Evolutionary conservation across 345 rosid genomes (phyloP).

Genomic region (Combretum micranthum): DNA sequence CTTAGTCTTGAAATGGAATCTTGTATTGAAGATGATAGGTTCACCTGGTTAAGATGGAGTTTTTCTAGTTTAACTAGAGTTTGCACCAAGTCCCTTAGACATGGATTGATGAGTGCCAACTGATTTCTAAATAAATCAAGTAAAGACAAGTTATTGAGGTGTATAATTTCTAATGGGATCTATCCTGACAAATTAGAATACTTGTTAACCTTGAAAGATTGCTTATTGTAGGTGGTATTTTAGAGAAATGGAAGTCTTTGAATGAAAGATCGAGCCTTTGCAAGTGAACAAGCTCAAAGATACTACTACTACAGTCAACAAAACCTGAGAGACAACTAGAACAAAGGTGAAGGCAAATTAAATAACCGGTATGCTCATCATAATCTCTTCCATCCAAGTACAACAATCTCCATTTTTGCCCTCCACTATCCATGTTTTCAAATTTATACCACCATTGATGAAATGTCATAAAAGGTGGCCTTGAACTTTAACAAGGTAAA

Average conservation of each 20-base stretch:
- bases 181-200: conserved; percentile 8
- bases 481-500: conserved; percentile 17
- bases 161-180: not conserved
- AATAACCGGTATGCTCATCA: conserved; percentile 3
- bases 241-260: conserved; percentile 11
- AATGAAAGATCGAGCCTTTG: conserved; percentile 10
- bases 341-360: conserved; percentile 8
- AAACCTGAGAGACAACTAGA: conserved; percentile 14
- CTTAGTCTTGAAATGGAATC: too few relatives aligned
- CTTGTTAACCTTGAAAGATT: conserved; percentile 1
- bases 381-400: conserved; percentile 16
- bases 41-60: too few relatives aligned
- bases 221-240: conserved; percentile 10
- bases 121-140: not conserved
- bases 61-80: too few relatives aligned
- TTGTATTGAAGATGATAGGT: too few relatives aligned
- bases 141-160: not conserved
- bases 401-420: conserved; percentile 11
- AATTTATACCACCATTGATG: not conserved
- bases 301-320: conserved; percentile 12
- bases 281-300: conserved; percentile 15
- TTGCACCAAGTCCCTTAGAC: too few relatives aligned
- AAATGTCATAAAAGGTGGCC: conserved; percentile 8
- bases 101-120: too few relatives aligned
- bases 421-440: not conserved